Percentiles rank a stretch among this genome's conserved stretches.
These are phyloP conservation scores for Trichosanthes truncata DNA, from an alignment of 306 rosid genomes.

Conservation along the genomic window DNA sequence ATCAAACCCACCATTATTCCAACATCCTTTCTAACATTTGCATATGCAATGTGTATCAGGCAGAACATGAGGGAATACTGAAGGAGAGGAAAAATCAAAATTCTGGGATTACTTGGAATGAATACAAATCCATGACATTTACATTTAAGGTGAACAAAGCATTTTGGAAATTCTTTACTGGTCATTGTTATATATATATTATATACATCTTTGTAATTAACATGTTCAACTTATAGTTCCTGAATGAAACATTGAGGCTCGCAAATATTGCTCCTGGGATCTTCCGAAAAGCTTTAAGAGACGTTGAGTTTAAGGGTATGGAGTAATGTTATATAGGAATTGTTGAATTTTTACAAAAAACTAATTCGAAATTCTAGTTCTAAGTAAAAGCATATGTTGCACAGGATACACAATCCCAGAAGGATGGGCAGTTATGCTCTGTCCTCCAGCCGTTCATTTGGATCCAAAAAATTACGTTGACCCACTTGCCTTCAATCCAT, in stretches of 20 bases:
- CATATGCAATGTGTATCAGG: slow-evolving; percentile 15
- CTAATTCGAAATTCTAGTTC: neutral
- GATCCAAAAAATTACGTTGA: slow-evolving; percentile 40
- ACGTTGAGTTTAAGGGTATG: slow-evolving; percentile 47
- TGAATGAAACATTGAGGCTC: slow-evolving; percentile 52
- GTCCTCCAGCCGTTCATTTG: slow-evolving; percentile 51
- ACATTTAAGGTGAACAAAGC: slow-evolving; percentile 40
- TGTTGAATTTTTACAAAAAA: neutral
- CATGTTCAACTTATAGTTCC: slow-evolving; percentile 25
- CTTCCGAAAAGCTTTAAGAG: slow-evolving; percentile 45
- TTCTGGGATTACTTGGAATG: slow-evolving; percentile 45
- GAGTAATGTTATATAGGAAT: neutral
- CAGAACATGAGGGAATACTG: slow-evolving; percentile 50
- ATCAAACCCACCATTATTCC: too few relatives aligned
- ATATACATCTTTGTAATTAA: neutral
- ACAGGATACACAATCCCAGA: slow-evolving; percentile 62
- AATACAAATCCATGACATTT: slow-evolving; percentile 57
- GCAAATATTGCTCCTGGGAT: slow-evolving; percentile 63
- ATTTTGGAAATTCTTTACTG: neutral
- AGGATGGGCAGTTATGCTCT: slow-evolving; percentile 56
- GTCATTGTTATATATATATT: too few relatives aligned
- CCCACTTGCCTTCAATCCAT: slow-evolving; percentile 53
- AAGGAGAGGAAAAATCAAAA: slow-evolving; percentile 40
- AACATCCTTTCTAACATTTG: too few relatives aligned
- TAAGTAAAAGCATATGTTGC: neutral